phyloP scores from a whole-genome alignment of 2,329 filamentous ascomycete genomes.

The Bretziella fagacearum region DNA sequence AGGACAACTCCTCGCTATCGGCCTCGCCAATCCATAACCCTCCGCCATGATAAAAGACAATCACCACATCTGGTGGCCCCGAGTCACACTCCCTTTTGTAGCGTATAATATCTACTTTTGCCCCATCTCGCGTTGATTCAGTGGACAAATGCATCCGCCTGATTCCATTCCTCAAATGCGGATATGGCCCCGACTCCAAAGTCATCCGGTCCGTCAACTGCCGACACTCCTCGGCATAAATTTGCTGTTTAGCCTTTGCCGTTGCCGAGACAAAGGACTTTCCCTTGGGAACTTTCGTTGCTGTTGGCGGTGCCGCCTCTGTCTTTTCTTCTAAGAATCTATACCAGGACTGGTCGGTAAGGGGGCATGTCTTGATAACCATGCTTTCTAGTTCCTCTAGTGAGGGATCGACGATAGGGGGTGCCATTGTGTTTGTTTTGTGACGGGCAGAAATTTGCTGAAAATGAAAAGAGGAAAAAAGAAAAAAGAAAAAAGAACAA shows the following conservation, averaged over 20 bases:
- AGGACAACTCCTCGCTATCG: conserved; percentile 32
- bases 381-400: conserved; percentile 16
- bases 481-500: too few species aligned
- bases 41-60: conserved; percentile 34
- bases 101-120: conserved; percentile 24
- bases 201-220: conserved; percentile 23
- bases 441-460: not conserved
- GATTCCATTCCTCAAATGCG: conserved; percentile 23
- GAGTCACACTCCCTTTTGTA: conserved; percentile 18
- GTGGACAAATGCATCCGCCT: conserved; percentile 19
- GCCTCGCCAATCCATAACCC: conserved; percentile 31
- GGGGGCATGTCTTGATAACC: conserved; percentile 22
- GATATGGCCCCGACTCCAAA: conserved; percentile 22
- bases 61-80: conserved; percentile 17
- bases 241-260: conserved; percentile 22
- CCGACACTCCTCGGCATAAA: conserved; percentile 27
- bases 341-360: conserved; percentile 26
- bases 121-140: conserved; percentile 21
- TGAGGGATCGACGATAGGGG: conserved; percentile 12
- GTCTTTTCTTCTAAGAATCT: conserved; percentile 20
- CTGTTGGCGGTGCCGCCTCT: conserved; percentile 17
- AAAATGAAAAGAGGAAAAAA: too few species aligned
- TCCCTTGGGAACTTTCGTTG: conserved; percentile 19
- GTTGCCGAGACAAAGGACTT: conserved; percentile 15
- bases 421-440: conserved; percentile 2